phyloP scores from a whole-genome alignment of 306 rosid species.

The Myrica gale region DNA sequence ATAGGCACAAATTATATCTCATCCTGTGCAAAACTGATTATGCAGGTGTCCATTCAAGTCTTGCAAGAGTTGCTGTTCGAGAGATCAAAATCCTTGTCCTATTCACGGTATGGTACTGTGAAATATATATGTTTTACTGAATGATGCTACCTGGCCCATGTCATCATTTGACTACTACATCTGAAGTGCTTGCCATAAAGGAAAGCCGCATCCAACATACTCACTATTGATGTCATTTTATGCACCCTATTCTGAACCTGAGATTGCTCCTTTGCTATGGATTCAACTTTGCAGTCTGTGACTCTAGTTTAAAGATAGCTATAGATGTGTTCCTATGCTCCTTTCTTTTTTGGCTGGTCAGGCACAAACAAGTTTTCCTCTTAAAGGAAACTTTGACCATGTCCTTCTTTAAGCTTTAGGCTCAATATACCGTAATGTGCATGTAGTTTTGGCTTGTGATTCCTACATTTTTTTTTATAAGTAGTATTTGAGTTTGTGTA shows the following conservation, averaged over 20 bases:
- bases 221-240: background rate
- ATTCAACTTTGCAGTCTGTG: background rate
- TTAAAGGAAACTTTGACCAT: background rate
- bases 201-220: background rate
- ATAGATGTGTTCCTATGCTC: background rate
- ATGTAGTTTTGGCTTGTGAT: background rate
- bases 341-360: conserved; percentile 1
- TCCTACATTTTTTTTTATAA: background rate
- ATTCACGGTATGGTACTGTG: conserved; percentile 70
- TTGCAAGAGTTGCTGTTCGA: conserved; percentile 95
- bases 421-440: background rate
- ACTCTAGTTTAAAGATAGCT: background rate
- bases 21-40: conserved; percentile 6
- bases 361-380: background rate
- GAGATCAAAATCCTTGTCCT: conserved; percentile 88
- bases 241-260: background rate
- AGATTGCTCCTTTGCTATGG: background rate
- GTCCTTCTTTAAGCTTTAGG: background rate
- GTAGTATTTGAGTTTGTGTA: background rate
- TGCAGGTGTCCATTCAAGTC: conserved; percentile 86
- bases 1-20: background rate
- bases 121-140: background rate
- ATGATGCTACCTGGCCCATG: background rate
- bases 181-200: background rate
- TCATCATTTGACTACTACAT: background rate